Conservation (phyloP, 768 basidiomycete genomes). For the Flagelloscypha sp. region DNA sequence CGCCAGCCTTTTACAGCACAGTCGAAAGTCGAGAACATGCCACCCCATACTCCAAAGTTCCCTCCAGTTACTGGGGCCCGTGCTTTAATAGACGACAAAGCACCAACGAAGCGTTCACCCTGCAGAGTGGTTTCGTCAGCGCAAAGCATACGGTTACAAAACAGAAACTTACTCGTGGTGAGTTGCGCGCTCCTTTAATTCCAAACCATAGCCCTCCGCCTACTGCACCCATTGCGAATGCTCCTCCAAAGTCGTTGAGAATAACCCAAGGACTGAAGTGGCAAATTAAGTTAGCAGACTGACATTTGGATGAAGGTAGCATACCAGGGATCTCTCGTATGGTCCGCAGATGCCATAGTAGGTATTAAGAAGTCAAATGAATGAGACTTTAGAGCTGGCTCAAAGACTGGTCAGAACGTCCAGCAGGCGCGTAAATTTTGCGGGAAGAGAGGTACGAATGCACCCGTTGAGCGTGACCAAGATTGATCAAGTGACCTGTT, state of each 20-base stretch:
- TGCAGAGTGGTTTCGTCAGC: conserved; percentile 20
- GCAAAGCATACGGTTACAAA: conserved; percentile 5
- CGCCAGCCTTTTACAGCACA: conserved; percentile 95
- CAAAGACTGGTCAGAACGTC: neutral
- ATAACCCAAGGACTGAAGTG: conserved; percentile 87
- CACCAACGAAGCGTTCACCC: conserved; percentile 93
- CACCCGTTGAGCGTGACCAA: no score
- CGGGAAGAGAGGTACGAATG: neutral
- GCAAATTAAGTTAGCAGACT: neutral
- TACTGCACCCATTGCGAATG: conserved; percentile 96
- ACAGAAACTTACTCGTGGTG: conserved; percentile 64
- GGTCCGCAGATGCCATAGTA: conserved; percentile 81
- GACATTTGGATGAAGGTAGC: conserved; percentile 9
- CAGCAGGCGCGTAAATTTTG: neutral
- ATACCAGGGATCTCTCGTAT: conserved; percentile 89
- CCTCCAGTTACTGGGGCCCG: conserved; percentile 97
- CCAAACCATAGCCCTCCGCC: conserved; percentile 99
- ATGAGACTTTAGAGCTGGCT: neutral
- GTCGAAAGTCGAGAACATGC: conserved; percentile 98
- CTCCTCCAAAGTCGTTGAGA: conserved; percentile 96
- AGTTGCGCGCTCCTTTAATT: conserved; percentile 95
- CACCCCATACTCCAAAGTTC: conserved; percentile 94
- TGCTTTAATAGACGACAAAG: conserved; percentile 94
- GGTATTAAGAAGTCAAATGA: neutral
- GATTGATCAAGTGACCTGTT: no score